A percentile compares a stretch with the other conserved stretches of the same genome.
Conservation (phyloP, 352 stramenopile species). For the Phytophthora pinifolia region DNA sequence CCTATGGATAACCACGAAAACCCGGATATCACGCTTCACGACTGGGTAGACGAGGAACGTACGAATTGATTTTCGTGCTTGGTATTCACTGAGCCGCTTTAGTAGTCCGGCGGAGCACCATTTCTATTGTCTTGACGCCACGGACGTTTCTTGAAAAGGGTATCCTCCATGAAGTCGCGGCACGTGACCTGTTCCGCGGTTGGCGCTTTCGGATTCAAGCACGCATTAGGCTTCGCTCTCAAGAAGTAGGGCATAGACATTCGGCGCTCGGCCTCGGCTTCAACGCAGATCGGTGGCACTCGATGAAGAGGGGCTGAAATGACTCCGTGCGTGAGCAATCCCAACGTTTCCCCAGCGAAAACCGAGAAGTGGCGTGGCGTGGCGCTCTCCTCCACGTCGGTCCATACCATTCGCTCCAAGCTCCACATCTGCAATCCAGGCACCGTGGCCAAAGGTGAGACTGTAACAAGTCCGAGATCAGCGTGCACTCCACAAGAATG, state of each 20-base stretch:
- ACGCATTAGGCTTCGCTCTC: slow-evolving; percentile 48
- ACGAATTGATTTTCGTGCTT: no score
- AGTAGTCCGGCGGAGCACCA: slow-evolving; percentile 52
- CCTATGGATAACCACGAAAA: neutral
- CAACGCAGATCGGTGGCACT: slow-evolving; percentile 68
- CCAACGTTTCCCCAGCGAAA: slow-evolving; percentile 79
- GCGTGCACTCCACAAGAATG: slow-evolving; percentile 77
- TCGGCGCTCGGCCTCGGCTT: slow-evolving; percentile 53
- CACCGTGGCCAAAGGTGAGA: slow-evolving; percentile 73
- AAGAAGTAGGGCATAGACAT: slow-evolving; percentile 91
- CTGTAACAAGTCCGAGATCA: slow-evolving; percentile 76
- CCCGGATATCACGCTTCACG: no score
- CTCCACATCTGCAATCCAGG: slow-evolving; percentile 87
- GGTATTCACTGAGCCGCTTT: neutral
- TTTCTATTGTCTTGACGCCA: slow-evolving; percentile 58
- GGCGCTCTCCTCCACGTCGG: slow-evolving; percentile 70
- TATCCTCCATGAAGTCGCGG: slow-evolving; percentile 84
- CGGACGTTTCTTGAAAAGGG: slow-evolving; percentile 76
- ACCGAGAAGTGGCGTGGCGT: slow-evolving; percentile 69
- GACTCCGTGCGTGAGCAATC: slow-evolving; percentile 69
- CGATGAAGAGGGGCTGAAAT: slow-evolving; percentile 74
- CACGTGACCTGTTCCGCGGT: slow-evolving; percentile 49
- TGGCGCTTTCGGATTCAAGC: slow-evolving; percentile 57
- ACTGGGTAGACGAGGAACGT: no score
- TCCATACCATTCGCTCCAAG: slow-evolving; percentile 81